Evolutionary conservation across 2,329 filamentous ascomycete genomes (phyloP).

Genomic region (Pleoardoris graminearum): DNA sequence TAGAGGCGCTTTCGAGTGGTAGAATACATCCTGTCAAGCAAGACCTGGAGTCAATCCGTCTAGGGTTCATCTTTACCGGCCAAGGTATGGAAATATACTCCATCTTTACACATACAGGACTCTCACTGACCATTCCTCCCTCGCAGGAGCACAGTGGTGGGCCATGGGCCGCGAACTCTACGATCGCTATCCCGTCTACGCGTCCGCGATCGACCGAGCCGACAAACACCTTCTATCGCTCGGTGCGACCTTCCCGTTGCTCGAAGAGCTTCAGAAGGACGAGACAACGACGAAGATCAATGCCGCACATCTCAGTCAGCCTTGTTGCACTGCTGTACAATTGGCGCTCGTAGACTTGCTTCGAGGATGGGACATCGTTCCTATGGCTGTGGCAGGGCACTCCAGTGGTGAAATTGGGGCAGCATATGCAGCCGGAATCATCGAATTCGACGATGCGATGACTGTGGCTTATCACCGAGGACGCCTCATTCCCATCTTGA

Average conservation of each 20-base stretch:
- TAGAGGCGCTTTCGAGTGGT: slow-evolving; percentile 23
- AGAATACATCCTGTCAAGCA: slow-evolving; percentile 24
- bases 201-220: slow-evolving; percentile 12
- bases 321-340: slow-evolving; percentile 36
- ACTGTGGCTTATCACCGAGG: slow-evolving; percentile 33
- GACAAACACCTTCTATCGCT: slow-evolving; percentile 12
- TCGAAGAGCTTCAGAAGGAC: slow-evolving; percentile 25
- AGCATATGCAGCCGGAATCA: slow-evolving; percentile 30
- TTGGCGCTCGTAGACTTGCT: slow-evolving; percentile 32
- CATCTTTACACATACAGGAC: not conserved
- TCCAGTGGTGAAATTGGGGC: slow-evolving; percentile 39
- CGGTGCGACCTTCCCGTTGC: slow-evolving; percentile 16
- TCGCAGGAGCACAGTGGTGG: slow-evolving; percentile 33
- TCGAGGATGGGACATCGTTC: slow-evolving; percentile 27
- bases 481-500: slow-evolving; percentile 24
- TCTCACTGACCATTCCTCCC: not conserved
- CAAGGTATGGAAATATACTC: slow-evolving; percentile 27
- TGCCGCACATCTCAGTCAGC: slow-evolving; percentile 29
- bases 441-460: slow-evolving; percentile 26
- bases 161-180: slow-evolving; percentile 30
- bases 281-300: slow-evolving; percentile 23
- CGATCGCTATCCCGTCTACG: slow-evolving; percentile 15
- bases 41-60: slow-evolving; percentile 18
- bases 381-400: slow-evolving; percentile 33
- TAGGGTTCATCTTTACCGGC: slow-evolving; percentile 37